phyloP scores from a whole-genome alignment of 805 yeast genomes.

The Kuraishia capsulata region DNA sequence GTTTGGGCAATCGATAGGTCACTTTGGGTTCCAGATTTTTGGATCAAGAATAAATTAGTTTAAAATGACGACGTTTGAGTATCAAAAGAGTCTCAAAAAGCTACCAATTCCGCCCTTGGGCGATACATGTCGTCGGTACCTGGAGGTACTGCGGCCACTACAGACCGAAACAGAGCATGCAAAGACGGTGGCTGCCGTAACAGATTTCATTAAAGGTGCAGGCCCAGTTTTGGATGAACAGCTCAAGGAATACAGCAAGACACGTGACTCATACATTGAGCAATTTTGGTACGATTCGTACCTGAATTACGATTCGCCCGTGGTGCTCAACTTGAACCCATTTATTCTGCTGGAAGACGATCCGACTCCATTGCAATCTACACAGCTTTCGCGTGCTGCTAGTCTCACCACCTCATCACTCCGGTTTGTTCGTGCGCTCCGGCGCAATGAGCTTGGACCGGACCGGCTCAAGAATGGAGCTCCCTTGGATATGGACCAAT shows the following conservation, averaged over 20 bases:
- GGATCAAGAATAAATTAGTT: too few relatives aligned
- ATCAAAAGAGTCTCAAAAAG: conserved; percentile 49
- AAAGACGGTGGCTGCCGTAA: conserved; percentile 50
- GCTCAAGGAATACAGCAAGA: conserved; percentile 49
- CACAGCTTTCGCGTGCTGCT: conserved; percentile 76
- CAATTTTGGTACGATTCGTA: conserved; percentile 94
- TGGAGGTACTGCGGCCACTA: conserved; percentile 66
- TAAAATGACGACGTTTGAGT: conserved; percentile 37
- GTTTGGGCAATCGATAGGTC: too few relatives aligned
- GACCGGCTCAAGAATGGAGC: conserved; percentile 55
- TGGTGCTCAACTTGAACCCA: conserved; percentile 86
- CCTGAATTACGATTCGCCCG: conserved; percentile 79
- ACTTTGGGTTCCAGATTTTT: too few relatives aligned
- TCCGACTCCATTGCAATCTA: conserved; percentile 59
- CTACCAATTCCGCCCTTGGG: conserved; percentile 75
- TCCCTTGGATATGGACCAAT: conserved; percentile 86
- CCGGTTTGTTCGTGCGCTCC: conserved; percentile 70
- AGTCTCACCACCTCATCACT: conserved; percentile 67
- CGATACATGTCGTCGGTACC: conserved; percentile 58
- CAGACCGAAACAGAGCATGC: conserved; percentile 68
- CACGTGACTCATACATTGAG: conserved; percentile 76
- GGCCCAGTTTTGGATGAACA: conserved; percentile 55
- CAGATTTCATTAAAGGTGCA: conserved; percentile 41
- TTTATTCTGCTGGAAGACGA: conserved; percentile 87
- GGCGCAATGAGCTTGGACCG: conserved; percentile 64